Percentiles rank a stretch among this genome's conserved stretches.
Conservation (phyloP, 495 filamentous ascomycete species). For the Xylaria sp. region DNA sequence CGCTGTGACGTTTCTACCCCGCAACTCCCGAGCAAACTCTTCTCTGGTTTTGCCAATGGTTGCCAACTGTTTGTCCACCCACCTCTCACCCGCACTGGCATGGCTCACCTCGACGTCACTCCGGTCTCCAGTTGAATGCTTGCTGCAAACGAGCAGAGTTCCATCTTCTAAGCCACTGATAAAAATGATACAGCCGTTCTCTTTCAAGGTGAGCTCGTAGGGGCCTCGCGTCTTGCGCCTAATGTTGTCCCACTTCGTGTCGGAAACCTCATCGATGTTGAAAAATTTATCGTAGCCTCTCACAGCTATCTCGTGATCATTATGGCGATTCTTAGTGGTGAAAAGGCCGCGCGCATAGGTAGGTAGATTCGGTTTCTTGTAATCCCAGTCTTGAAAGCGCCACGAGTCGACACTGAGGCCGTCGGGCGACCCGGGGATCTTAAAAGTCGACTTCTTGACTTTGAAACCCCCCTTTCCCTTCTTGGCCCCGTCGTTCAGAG, state of each 20-base stretch:
- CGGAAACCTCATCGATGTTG: constrained; percentile 80
- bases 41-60: constrained; percentile 74
- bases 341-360: constrained; percentile 94
- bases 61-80: constrained; percentile 81
- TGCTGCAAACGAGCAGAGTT: constrained; percentile 92
- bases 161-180: constrained; percentile 89
- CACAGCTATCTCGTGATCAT: constrained; percentile 75
- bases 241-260: constrained; percentile 84
- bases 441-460: constrained; percentile 77
- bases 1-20: constrained; percentile 84
- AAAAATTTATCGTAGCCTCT: constrained; percentile 99
- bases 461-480: constrained; percentile 59
- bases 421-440: constrained; percentile 62
- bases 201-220: constrained; percentile 95
- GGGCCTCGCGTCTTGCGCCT: constrained; percentile 79
- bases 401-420: constrained; percentile 81
- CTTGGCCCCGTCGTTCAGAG: constrained; percentile 60
- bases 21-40: constrained; percentile 77
- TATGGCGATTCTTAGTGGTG: constrained; percentile 69
- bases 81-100: constrained; percentile 81
- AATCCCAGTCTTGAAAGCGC: constrained; percentile 93
- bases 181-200: constrained; percentile 99
- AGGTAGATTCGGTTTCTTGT: constrained; percentile 82
- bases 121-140: constrained; percentile 89
- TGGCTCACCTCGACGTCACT: constrained; percentile 75